A percentile compares a stretch with the other conserved stretches of the same genome.
Conservation (phyloP, 2,329 filamentous ascomycete species). For the Aspergillus arachidicola region DNA sequence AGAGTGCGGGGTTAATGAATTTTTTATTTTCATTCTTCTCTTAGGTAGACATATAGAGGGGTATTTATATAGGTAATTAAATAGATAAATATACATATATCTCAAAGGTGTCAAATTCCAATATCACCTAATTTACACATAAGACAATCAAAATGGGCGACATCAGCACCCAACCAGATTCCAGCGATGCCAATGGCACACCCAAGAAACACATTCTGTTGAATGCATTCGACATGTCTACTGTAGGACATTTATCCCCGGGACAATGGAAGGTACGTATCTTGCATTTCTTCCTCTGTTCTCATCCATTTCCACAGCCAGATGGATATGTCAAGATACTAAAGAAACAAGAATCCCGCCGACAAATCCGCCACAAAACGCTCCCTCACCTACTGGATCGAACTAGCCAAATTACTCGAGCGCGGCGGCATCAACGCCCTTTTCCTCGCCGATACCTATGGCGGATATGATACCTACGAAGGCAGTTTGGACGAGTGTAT, state of each 20-base stretch:
- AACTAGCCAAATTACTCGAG: conserved; percentile 65
- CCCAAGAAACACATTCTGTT: conserved; percentile 60
- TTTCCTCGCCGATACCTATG: conserved; percentile 68
- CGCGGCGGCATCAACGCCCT: conserved; percentile 65
- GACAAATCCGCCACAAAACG: conserved; percentile 65
- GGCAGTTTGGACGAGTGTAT: conserved; percentile 63
- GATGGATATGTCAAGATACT: conserved; percentile 3
- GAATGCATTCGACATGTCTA: conserved; percentile 69
- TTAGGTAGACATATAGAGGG: neutral
- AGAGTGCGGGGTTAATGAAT: conserved; percentile 3
- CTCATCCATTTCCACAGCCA: no score
- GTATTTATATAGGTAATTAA: neutral
- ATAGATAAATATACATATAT: neutral
- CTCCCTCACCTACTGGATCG: conserved; percentile 64
- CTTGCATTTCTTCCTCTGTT: neutral
- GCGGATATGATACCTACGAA: conserved; percentile 65
- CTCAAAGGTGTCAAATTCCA: no score
- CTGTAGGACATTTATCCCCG: conserved; percentile 64
- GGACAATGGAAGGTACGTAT: conserved; percentile 65
- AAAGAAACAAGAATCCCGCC: conserved; percentile 54
- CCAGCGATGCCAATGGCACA: conserved; percentile 1
- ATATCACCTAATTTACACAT: neutral
- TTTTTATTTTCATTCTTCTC: neutral
- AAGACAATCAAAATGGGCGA: conserved; percentile 21
- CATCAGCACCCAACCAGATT: conserved; percentile 1